Percentiles rank a stretch among this genome's conserved stretches.
Evolutionary conservation across 139 green algal genomes (phyloP).

Genomic region (Volvox africanus): DNA sequence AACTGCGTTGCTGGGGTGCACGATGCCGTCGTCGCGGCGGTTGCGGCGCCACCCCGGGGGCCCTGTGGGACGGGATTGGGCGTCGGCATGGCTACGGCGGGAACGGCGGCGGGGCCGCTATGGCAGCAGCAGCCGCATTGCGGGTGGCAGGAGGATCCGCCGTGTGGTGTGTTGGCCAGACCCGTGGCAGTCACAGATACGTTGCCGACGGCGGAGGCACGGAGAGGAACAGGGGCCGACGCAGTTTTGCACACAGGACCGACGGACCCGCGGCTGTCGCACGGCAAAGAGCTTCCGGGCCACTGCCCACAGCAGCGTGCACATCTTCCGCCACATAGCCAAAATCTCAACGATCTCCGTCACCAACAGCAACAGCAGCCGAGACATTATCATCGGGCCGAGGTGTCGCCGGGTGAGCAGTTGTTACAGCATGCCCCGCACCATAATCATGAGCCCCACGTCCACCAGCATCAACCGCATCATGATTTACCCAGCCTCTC

Average conservation of each 20-base stretch:
- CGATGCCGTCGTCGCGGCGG: too few relatives aligned
- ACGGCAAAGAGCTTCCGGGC: not conserved
- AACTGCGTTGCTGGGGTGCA: not conserved
- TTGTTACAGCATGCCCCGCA: not conserved
- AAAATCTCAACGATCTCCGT: not conserved
- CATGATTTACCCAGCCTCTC: constrained; percentile 10
- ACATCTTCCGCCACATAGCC: not conserved
- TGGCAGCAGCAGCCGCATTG: not conserved
- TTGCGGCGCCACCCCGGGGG: not conserved
- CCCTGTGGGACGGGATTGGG: too few relatives aligned
- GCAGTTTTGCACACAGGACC: not conserved
- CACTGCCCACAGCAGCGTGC: not conserved
- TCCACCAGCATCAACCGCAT: not conserved
- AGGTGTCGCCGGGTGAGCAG: not conserved
- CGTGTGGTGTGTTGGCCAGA: not conserved
- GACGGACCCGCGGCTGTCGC: not conserved
- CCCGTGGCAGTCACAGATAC: not conserved
- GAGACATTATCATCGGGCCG: not conserved
- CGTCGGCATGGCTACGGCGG: too few relatives aligned
- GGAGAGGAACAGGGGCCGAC: not conserved
- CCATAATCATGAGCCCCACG: not conserved
- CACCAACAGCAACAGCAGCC: not conserved
- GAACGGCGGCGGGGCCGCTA: not conserved
- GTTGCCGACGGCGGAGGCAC: not conserved
- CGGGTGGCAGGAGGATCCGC: too few relatives aligned